A percentile compares a stretch with the other conserved stretches of the same genome.
These are phyloP conservation scores for Hypomyces perniciosus DNA, from an alignment of 2,329 filamentous ascomycete genomes.

Conservation along the genomic window DNA sequence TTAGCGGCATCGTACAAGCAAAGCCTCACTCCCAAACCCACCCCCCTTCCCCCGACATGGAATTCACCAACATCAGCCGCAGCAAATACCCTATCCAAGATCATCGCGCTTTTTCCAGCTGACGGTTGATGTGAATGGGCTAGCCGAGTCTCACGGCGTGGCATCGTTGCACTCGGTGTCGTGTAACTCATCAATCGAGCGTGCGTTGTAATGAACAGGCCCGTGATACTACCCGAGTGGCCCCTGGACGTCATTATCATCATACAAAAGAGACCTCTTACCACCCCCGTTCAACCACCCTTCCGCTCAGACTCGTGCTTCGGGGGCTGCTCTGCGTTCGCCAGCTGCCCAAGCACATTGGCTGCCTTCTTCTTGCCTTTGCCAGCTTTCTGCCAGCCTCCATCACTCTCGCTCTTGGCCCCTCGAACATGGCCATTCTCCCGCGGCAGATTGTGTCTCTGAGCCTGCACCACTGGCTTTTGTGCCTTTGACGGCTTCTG, in stretches of 20 bases:
- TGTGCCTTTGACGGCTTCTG: slow-evolving; percentile 20
- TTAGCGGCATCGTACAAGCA: not conserved
- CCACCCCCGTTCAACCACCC: slow-evolving; percentile 44
- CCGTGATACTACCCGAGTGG: not conserved
- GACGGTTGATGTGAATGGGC: not conserved
- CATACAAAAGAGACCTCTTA: not conserved
- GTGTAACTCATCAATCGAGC: no score
- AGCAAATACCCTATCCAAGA: slow-evolving; percentile 10
- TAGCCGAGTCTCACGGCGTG: not conserved
- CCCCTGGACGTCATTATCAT: slow-evolving; percentile 1
- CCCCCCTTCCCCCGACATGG: not conserved
- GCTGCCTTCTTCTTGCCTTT: slow-evolving; percentile 43
- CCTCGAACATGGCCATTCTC: slow-evolving; percentile 49
- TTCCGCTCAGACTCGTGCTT: slow-evolving; percentile 57
- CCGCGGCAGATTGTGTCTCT: slow-evolving; percentile 35
- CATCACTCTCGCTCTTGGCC: slow-evolving; percentile 49
- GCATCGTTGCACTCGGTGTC: not conserved
- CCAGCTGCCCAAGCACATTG: slow-evolving; percentile 28
- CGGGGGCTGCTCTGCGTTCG: slow-evolving; percentile 48
- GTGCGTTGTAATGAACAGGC: not conserved
- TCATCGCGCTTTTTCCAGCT: not conserved
- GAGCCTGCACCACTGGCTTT: slow-evolving; percentile 17
- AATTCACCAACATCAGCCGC: not conserved
- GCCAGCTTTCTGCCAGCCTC: slow-evolving; percentile 54
- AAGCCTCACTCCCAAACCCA: not conserved